These are phyloP conservation scores for Deinandra increscens DNA, from an alignment of 129 eudicot genomes.

Conservation along the genomic window DNA sequence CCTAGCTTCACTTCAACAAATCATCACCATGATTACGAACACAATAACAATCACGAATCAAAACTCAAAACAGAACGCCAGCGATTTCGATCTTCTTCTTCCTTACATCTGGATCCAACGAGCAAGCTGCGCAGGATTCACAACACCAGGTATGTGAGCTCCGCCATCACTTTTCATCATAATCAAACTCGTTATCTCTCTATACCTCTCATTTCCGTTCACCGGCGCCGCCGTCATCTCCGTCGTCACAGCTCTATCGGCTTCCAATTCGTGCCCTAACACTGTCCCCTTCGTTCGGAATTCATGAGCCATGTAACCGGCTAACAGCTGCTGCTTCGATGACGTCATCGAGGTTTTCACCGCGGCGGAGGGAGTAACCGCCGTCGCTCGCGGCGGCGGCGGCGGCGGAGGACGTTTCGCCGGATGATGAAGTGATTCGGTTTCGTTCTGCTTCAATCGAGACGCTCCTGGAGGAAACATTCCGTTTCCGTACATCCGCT, in stretches of 20 bases:
- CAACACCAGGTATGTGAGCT: slow-evolving; percentile 54
- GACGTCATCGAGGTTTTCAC: slow-evolving; percentile 2
- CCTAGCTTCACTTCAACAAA: slow-evolving; percentile 5
- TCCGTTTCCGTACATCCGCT: slow-evolving; percentile 32
- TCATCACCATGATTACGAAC: slow-evolving; percentile 1
- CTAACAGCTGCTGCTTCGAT: background rate
- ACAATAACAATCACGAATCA: background rate
- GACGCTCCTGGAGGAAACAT: slow-evolving; percentile 33
- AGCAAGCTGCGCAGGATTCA: slow-evolving; percentile 63
- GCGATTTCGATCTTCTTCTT: background rate
- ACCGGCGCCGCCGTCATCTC: background rate
- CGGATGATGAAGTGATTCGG: slow-evolving; percentile 31
- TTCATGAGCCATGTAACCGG: background rate
- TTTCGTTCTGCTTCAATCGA: slow-evolving; percentile 54
- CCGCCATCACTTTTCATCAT: slow-evolving; percentile 31
- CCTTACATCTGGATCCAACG: slow-evolving; percentile 62
- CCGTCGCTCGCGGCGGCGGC: slow-evolving; percentile 9
- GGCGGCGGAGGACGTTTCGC: slow-evolving; percentile 36
- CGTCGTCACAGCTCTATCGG: background rate
- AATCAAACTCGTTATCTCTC: slow-evolving; percentile 48
- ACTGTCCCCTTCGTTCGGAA: background rate
- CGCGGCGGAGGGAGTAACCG: slow-evolving; percentile 4
- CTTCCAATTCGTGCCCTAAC: background rate
- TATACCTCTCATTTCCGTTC: slow-evolving; percentile 32
- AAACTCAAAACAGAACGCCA: background rate